Evolutionary conservation across 2,329 filamentous ascomycete genomes (phyloP).

Genomic region (Pestalotiopsis sp.): DNA sequence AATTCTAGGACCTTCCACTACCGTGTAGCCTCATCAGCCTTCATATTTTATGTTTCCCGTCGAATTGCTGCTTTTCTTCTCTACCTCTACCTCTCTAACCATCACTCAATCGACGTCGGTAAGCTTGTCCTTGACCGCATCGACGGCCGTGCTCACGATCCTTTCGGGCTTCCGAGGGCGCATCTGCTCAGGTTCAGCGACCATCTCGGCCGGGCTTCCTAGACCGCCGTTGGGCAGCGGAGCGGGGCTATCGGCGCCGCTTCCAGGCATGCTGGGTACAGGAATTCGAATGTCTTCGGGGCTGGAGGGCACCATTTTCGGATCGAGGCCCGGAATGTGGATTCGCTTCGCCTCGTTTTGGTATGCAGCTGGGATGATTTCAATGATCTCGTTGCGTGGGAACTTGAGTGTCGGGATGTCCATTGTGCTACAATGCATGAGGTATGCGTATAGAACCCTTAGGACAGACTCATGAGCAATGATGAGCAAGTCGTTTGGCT

Average conservation of each 20-base stretch:
- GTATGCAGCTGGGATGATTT: slow-evolving; percentile 97
- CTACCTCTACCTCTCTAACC: neutral
- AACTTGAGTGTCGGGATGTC: slow-evolving; percentile 94
- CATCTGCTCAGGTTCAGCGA: slow-evolving; percentile 26
- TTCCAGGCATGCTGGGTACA: slow-evolving; percentile 50
- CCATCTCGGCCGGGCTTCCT: slow-evolving; percentile 46
- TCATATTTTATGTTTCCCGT: neutral
- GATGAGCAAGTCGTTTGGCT: slow-evolving; percentile 96
- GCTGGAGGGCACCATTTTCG: slow-evolving; percentile 72
- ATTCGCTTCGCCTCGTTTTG: slow-evolving; percentile 95
- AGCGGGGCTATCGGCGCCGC: slow-evolving; percentile 41
- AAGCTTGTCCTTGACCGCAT: slow-evolving; percentile 34
- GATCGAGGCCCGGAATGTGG: slow-evolving; percentile 72
- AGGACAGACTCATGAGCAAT: slow-evolving; percentile 98
- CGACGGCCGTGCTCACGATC: slow-evolving; percentile 31
- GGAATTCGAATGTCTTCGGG: slow-evolving; percentile 83
- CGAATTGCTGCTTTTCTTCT: neutral
- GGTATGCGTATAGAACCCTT: slow-evolving; percentile 92
- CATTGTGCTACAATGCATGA: slow-evolving; percentile 97
- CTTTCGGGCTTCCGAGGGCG: slow-evolving; percentile 26
- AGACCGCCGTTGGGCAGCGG: slow-evolving; percentile 51
- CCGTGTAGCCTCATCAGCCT: neutral
- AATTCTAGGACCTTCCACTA: no score
- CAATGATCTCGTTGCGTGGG: slow-evolving; percentile 95
- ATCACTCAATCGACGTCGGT: slow-evolving; percentile 30